These are phyloP conservation scores for Bolboschoenus planiculmis DNA, from an alignment of 176 grass and related monocot species.

Conservation along the genomic window DNA sequence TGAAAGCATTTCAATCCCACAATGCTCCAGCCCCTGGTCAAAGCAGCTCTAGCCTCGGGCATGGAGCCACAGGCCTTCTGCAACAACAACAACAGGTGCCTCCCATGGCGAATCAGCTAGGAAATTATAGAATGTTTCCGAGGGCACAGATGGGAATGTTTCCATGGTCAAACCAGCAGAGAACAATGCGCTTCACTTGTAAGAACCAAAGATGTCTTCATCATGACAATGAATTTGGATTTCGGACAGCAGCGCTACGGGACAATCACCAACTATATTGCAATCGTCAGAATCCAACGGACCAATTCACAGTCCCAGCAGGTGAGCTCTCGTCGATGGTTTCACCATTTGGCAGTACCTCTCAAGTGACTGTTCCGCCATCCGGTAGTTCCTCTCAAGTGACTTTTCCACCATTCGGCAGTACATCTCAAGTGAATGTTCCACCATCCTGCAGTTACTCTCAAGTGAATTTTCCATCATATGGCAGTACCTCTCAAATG, in stretches of 20 bases:
- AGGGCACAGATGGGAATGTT: background rate
- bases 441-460: background rate
- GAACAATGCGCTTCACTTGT: background rate
- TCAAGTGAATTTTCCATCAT: background rate
- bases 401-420: no score
- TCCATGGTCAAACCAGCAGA: no score
- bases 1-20: background rate
- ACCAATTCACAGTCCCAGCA: background rate
- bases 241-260: background rate
- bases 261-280: background rate
- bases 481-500: background rate
- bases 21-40: background rate
- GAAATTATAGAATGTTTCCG: background rate
- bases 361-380: background rate
- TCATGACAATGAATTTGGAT: background rate
- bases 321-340: background rate
- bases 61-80: background rate
- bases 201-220: background rate
- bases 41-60: background rate
- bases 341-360: background rate
- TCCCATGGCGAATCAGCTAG: background rate
- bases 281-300: background rate
- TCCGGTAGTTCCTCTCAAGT: background rate
- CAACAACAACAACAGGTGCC: background rate
- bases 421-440: background rate